Conservation (phyloP, 331 rosid species). For the Rhamnella rubrinervis region DNA sequence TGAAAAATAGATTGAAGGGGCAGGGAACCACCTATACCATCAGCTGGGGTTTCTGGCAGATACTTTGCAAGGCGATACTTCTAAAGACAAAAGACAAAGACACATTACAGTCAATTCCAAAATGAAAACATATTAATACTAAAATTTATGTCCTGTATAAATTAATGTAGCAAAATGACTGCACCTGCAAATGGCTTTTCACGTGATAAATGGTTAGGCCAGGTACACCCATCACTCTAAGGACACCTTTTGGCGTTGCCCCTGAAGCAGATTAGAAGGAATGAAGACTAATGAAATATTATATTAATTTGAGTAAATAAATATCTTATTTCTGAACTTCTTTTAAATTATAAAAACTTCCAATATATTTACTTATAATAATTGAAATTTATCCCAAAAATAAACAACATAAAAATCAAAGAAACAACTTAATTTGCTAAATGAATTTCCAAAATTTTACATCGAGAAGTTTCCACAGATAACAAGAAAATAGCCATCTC, state of each 20-base stretch:
- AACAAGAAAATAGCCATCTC: background rate
- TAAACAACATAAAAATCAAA: background rate
- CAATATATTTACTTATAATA: background rate
- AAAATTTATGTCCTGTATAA: background rate
- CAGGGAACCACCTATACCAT: conserved; percentile 58
- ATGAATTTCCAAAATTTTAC: background rate
- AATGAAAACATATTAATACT: conserved; percentile 14
- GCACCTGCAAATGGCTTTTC: conserved; percentile 96
- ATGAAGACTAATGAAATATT: conserved; percentile 5
- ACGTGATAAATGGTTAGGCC: conserved; percentile 98
- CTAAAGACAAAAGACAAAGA: conserved; percentile 37
- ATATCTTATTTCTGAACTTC: background rate
- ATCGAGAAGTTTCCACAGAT: background rate
- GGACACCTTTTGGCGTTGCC: conserved; percentile 97
- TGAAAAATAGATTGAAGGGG: conserved; percentile 9
- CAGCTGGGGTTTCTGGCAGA: conserved; percentile 90
- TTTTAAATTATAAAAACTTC: background rate
- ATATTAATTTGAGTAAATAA: conserved; percentile 12
- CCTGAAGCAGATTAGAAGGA: conserved; percentile 52
- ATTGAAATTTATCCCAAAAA: background rate
- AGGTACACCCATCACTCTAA: conserved; percentile 97
- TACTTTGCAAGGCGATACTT: conserved; percentile 97
- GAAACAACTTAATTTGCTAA: background rate
- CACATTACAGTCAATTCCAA: conserved; percentile 17
- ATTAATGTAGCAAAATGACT: conserved; percentile 13